A percentile compares a stretch with the other conserved stretches of the same genome.
Evolutionary conservation across 2,329 filamentous ascomycete genomes (phyloP).

Genomic region (Phyllosticta paracitricarpa): DNA sequence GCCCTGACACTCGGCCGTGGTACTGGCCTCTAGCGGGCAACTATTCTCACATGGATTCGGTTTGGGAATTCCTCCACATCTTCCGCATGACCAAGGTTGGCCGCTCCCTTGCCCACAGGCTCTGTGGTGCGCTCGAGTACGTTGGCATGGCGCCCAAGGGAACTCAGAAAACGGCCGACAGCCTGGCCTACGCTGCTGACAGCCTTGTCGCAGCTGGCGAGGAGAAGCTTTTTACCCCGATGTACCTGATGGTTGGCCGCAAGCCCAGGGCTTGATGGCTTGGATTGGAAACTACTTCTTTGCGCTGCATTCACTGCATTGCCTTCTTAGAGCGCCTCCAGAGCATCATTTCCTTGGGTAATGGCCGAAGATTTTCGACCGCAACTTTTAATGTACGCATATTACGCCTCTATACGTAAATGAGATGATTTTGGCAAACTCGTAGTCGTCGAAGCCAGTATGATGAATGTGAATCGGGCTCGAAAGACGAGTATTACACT

Average conservation of each 20-base stretch:
- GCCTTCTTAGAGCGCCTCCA: neutral
- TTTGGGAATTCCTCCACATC: conserved; percentile 73
- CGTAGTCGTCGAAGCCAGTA: neutral
- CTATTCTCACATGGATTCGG: conserved; percentile 69
- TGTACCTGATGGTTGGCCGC: conserved; percentile 93
- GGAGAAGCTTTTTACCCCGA: conserved; percentile 92
- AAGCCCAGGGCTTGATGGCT: conserved; percentile 52
- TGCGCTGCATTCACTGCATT: neutral
- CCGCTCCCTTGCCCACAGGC: conserved; percentile 61
- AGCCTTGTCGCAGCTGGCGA: conserved; percentile 76
- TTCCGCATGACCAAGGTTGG: conserved; percentile 82
- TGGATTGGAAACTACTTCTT: neutral
- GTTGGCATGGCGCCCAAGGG: conserved; percentile 67
- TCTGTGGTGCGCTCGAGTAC: conserved; percentile 67
- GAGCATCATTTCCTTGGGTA: neutral
- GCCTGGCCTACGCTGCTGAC: conserved; percentile 71
- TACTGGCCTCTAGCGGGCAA: conserved; percentile 88
- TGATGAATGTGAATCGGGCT: neutral
- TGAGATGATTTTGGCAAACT: neutral
- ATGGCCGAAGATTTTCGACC: neutral
- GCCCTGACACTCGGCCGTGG: conserved; percentile 71
- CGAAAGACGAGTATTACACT: neutral
- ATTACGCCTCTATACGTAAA: neutral
- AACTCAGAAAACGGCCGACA: conserved; percentile 92
- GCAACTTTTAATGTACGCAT: neutral